Conservation (phyloP, 2,329 filamentous ascomycete species). For the Akanthomyces uredinophilus region DNA sequence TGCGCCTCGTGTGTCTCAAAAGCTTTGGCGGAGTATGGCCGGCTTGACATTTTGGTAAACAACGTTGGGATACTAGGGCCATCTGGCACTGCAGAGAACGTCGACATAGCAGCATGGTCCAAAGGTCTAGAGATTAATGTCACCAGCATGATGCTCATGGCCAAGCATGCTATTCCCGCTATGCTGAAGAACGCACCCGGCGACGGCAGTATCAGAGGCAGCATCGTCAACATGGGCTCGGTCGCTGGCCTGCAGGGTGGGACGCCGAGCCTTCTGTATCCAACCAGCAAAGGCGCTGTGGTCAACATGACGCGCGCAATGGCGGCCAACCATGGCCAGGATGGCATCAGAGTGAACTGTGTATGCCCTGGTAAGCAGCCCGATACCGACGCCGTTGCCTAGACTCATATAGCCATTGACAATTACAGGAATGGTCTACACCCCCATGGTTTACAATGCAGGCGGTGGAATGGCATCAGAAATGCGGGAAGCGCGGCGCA, state of each 20-base stretch:
- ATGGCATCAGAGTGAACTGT: slow-evolving; percentile 45
- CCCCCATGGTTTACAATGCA: slow-evolving; percentile 38
- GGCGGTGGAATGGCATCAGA: slow-evolving; percentile 35
- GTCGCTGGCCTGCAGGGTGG: slow-evolving; percentile 52
- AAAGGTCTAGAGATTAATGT: slow-evolving; percentile 57
- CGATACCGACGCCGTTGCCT: neutral
- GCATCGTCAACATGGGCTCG: slow-evolving; percentile 58
- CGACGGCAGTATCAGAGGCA: slow-evolving; percentile 38
- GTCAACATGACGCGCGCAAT: slow-evolving; percentile 49
- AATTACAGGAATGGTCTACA: slow-evolving; percentile 37
- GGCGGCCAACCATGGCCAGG: slow-evolving; percentile 42
- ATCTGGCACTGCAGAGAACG: slow-evolving; percentile 52
- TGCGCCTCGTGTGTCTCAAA: slow-evolving; percentile 40
- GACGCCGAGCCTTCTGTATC: slow-evolving; percentile 40
- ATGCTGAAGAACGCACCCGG: slow-evolving; percentile 47
- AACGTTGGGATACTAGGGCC: slow-evolving; percentile 50
- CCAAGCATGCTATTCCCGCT: slow-evolving; percentile 54
- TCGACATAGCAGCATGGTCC: slow-evolving; percentile 55
- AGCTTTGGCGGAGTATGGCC: slow-evolving; percentile 45
- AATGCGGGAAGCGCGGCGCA: slow-evolving; percentile 31
- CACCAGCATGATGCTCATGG: slow-evolving; percentile 60
- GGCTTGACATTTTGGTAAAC: slow-evolving; percentile 34
- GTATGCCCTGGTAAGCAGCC: slow-evolving; percentile 36
- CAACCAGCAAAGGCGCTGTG: slow-evolving; percentile 43
- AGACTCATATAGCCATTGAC: neutral